These are phyloP conservation scores for Terfezia boudieri DNA, from an alignment of 495 filamentous ascomycete species.

Conservation along the genomic window DNA sequence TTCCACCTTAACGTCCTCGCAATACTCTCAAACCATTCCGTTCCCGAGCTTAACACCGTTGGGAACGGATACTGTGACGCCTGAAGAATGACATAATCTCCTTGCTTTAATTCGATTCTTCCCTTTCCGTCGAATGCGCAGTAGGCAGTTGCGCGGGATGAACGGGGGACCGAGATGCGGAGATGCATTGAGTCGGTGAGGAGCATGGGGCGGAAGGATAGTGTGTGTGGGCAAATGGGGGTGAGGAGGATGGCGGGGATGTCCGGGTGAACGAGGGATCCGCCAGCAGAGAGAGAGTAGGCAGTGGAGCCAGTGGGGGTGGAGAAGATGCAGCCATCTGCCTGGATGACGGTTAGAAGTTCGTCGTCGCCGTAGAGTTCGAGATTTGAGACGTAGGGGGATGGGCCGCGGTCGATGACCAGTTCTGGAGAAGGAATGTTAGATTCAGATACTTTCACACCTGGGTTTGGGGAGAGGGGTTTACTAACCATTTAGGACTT, in stretches of 20 bases:
- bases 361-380: constrained; percentile 78
- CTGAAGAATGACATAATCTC: constrained; percentile 89
- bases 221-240: constrained; percentile 85
- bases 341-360: constrained; percentile 67
- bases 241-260: constrained; percentile 93
- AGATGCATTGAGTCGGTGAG: constrained; percentile 87
- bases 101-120: constrained; percentile 62
- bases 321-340: constrained; percentile 80
- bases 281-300: constrained; percentile 91
- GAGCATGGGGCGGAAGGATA: constrained; percentile 89
- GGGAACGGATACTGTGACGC: constrained; percentile 87
- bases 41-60: constrained; percentile 49
- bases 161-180: constrained; percentile 76
- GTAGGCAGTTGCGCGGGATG: constrained; percentile 75
- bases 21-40: constrained; percentile 86
- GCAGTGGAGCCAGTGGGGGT: constrained; percentile 53
- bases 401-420: constrained; percentile 72
- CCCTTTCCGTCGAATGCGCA: constrained; percentile 92
- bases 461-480: not conserved
- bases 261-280: constrained; percentile 85
- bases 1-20: constrained; percentile 87
- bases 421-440: constrained; percentile 14
- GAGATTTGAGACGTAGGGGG: constrained; percentile 35
- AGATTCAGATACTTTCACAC: not conserved
- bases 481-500: constrained; percentile 65